A percentile compares a stretch with the other conserved stretches of the same genome.
These are phyloP conservation scores for Penicillium pancosmium DNA, from an alignment of 495 filamentous ascomycete species.

Conservation along the genomic window DNA sequence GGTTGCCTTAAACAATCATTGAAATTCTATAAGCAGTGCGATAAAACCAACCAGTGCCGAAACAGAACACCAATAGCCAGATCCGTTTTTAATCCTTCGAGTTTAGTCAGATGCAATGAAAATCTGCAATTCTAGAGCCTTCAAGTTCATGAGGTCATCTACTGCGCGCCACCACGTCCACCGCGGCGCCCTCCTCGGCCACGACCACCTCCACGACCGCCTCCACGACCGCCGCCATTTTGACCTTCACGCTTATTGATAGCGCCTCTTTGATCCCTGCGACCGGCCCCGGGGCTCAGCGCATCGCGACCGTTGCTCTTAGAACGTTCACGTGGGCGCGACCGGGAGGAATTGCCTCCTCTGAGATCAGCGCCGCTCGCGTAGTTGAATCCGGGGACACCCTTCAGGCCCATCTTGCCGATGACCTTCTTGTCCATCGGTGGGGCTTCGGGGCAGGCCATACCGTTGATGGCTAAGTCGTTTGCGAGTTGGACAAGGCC, in stretches of 20 bases:
- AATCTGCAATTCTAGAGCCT: not conserved
- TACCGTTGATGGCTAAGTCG: constrained; percentile 43
- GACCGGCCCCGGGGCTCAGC: constrained; percentile 36
- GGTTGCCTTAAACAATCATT: not conserved
- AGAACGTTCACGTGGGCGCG: constrained; percentile 10
- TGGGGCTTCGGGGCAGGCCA: constrained; percentile 50
- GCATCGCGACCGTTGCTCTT: constrained; percentile 31
- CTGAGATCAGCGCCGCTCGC: constrained; percentile 25
- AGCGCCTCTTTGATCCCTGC: constrained; percentile 15
- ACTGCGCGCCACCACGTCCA: not conserved
- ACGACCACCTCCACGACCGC: constrained; percentile 20
- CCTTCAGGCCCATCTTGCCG: constrained; percentile 55
- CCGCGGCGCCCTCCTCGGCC: constrained; percentile 14
- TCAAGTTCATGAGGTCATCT: not conserved
- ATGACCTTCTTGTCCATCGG: constrained; percentile 49
- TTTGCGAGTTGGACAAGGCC: constrained; percentile 50
- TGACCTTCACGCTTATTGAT: constrained; percentile 17
- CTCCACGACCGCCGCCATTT: constrained; percentile 23
- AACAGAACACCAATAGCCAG: not conserved
- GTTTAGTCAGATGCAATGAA: not conserved
- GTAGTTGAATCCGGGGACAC: constrained; percentile 48
- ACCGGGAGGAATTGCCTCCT: constrained; percentile 10
- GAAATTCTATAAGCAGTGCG: not conserved
- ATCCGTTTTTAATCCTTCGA: not conserved
- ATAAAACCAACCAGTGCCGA: not conserved